Percentiles rank a stretch among this genome's conserved stretches.
These are phyloP conservation scores for Pyrenophora teres DNA, from an alignment of 2,329 filamentous ascomycete species.

Conservation along the genomic window DNA sequence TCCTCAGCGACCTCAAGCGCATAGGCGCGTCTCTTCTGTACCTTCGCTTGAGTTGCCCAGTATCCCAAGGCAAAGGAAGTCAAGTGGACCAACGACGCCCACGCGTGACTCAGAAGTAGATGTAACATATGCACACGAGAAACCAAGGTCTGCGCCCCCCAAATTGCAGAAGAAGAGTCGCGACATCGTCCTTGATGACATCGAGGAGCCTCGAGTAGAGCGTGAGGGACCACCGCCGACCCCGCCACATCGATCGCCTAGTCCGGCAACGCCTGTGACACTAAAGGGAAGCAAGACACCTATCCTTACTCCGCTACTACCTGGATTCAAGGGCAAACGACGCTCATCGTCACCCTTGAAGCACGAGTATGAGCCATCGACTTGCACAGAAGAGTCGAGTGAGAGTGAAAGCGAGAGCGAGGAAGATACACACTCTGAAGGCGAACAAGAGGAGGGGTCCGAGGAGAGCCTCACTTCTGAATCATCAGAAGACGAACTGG, in stretches of 20 bases:
- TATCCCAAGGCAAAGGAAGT: conserved; percentile 52
- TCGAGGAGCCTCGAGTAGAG: conserved; percentile 15
- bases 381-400: conserved; percentile 65
- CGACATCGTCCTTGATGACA: conserved; percentile 19
- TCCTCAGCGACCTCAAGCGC: conserved; percentile 44
- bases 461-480: conserved; percentile 54
- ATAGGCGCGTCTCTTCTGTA: conserved; percentile 55
- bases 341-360: conserved; percentile 91
- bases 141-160: conserved; percentile 35
- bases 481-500: conserved; percentile 63
- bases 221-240: conserved; percentile 47
- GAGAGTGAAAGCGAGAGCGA: conserved; percentile 59
- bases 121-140: conserved; percentile 17
- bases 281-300: conserved; percentile 52
- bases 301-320: conserved; percentile 55
- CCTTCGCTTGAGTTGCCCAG: conserved; percentile 53
- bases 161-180: conserved; percentile 35
- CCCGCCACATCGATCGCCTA: conserved; percentile 60
- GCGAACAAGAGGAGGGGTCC: conserved; percentile 58
- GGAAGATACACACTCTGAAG: conserved; percentile 50
- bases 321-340: conserved; percentile 59
- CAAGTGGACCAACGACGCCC: conserved; percentile 47
- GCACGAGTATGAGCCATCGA: conserved; percentile 93
- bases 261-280: conserved; percentile 53
- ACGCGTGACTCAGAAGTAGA: conserved; percentile 23